Percentiles rank a stretch among this genome's conserved stretches.
Conservation (phyloP, 2,329 filamentous ascomycete species). For the Sporothrix pallida region DNA sequence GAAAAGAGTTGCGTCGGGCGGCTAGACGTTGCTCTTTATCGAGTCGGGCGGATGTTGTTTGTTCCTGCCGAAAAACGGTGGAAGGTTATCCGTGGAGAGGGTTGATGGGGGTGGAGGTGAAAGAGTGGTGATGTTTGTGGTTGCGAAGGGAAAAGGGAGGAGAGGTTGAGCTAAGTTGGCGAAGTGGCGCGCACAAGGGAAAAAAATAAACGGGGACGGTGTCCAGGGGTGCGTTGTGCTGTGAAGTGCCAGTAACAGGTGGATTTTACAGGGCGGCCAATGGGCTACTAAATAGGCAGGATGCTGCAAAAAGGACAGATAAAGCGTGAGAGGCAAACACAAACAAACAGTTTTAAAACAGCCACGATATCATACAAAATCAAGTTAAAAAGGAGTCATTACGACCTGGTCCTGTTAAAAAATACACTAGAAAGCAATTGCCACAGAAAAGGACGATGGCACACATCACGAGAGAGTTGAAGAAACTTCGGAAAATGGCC, state of each 20-base stretch:
- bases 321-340: constrained; percentile 1
- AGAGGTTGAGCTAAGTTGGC: constrained; percentile 14
- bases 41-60: neutral
- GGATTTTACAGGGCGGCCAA: neutral
- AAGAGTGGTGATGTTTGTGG: neutral
- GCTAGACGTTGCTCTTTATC: neutral
- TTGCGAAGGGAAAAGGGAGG: constrained; percentile 1
- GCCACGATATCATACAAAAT: neutral
- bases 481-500: neutral
- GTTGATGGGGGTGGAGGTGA: constrained; percentile 17
- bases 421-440: neutral
- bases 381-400: neutral
- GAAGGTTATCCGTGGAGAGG: neutral
- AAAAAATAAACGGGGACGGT: constrained; percentile 19
- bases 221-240: neutral
- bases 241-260: neutral
- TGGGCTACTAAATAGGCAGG: neutral
- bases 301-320: constrained; percentile 12
- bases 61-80: constrained; percentile 5
- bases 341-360: neutral
- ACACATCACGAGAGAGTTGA: constrained; percentile 1
- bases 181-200: constrained; percentile 19
- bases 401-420: neutral
- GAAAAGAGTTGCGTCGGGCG: neutral
- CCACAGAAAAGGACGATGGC: neutral